Conservation (phyloP, 768 basidiomycete genomes). For the Phanerochaete sordida region DNA sequence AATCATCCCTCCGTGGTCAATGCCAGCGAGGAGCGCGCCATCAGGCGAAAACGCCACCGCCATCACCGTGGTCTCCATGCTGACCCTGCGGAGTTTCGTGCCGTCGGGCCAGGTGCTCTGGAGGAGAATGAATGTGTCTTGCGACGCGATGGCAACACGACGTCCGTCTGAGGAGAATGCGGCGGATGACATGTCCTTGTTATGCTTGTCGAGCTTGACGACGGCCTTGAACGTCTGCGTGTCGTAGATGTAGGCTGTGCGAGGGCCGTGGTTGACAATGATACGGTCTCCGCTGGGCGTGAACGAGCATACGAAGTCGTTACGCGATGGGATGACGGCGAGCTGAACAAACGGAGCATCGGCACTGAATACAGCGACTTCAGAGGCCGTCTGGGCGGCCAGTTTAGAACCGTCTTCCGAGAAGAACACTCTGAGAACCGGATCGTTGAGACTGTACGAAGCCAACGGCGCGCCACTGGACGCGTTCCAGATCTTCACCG, state of each 20-base stretch:
- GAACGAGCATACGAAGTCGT: conserved; percentile 15
- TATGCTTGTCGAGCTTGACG: conserved; percentile 21
- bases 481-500: conserved; percentile 21
- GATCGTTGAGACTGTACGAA: neutral
- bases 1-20: conserved; percentile 16
- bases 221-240: conserved; percentile 17
- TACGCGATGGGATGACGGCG: conserved; percentile 9
- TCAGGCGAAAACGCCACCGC: conserved; percentile 6
- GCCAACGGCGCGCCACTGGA: neutral
- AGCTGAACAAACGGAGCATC: neutral
- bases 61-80: conserved; percentile 4
- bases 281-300: conserved; percentile 23
- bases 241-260: conserved; percentile 23
- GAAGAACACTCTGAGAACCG: neutral
- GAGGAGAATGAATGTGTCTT: conserved; percentile 10
- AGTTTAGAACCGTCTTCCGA: neutral
- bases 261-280: conserved; percentile 24
- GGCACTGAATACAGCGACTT: neutral
- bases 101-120: conserved; percentile 12
- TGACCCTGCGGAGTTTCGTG: neutral
- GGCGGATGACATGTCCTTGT: conserved; percentile 16
- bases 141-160: conserved; percentile 13
- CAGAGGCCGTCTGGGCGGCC: neutral
- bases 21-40: conserved; percentile 15
- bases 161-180: conserved; percentile 26